Evolutionary conservation across 805 yeast species (phyloP).

Genomic region (Cyberlindnera misumaiensis): DNA sequence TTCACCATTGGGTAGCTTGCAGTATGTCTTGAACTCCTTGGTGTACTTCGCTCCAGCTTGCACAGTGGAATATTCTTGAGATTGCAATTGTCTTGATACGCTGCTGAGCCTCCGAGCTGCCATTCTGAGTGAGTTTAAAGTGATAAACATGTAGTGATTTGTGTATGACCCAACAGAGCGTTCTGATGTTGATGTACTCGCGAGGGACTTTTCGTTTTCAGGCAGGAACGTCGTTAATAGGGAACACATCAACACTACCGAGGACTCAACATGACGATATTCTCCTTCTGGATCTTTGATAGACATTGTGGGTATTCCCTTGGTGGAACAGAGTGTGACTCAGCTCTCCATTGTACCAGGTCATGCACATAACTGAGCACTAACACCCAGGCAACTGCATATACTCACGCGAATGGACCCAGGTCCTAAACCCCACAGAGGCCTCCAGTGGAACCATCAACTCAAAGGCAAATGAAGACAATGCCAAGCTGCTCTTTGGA

Average conservation of each 20-base stretch:
- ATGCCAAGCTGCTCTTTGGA: constrained; percentile 81
- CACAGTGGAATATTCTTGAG: constrained; percentile 61
- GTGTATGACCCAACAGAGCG: no score
- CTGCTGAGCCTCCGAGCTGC: neutral
- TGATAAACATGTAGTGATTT: no score
- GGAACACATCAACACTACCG: no score
- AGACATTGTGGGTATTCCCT: constrained; percentile 57
- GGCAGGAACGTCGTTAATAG: no score
- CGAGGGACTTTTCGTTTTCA: no score
- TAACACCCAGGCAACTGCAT: constrained; percentile 55
- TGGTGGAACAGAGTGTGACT: no score
- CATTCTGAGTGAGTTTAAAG: neutral
- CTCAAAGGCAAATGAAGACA: constrained; percentile 55
- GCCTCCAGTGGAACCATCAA: constrained; percentile 35
- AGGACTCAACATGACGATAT: constrained; percentile 46
- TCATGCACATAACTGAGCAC: neutral
- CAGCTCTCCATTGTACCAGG: neutral
- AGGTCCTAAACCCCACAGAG: constrained; percentile 17
- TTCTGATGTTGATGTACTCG: no score
- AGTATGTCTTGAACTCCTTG: constrained; percentile 82
- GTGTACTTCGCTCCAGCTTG: constrained; percentile 95
- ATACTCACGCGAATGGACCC: constrained; percentile 67
- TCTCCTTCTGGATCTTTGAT: constrained; percentile 87
- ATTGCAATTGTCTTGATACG: neutral
- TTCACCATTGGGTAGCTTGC: constrained; percentile 76